Evolutionary conservation across 768 basidiomycete species (phyloP).

Genomic region (Agaricus sinodeliciosus): DNA sequence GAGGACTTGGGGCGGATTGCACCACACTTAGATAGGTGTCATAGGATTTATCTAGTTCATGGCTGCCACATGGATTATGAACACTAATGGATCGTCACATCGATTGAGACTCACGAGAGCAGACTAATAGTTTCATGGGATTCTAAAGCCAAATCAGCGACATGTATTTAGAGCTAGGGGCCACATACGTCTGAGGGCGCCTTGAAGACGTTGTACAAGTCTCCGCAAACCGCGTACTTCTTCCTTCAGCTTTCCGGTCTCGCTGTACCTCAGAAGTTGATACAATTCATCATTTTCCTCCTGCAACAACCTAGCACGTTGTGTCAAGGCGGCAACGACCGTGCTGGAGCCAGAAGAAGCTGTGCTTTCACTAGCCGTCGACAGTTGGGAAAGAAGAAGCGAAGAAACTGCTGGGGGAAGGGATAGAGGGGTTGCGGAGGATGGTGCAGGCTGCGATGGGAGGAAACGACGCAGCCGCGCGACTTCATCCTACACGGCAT

Average conservation of each 20-base stretch:
- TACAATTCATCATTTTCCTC: slow-evolving; percentile 88
- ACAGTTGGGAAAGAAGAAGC: slow-evolving; percentile 62
- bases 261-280: slow-evolving; percentile 61
- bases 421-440: slow-evolving; percentile 55
- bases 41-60: slow-evolving; percentile 73
- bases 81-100: slow-evolving; percentile 11
- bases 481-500: slow-evolving; percentile 58
- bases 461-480: slow-evolving; percentile 61
- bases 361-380: slow-evolving; percentile 28
- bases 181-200: slow-evolving; percentile 63
- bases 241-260: slow-evolving; percentile 78
- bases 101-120: slow-evolving; percentile 54
- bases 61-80: slow-evolving; percentile 31
- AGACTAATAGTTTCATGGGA: slow-evolving; percentile 67
- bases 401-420: slow-evolving; percentile 68
- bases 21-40: slow-evolving; percentile 40
- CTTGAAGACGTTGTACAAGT: slow-evolving; percentile 63
- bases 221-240: slow-evolving; percentile 66
- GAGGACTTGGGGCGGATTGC: slow-evolving; percentile 9
- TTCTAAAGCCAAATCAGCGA: slow-evolving; percentile 37
- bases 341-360: slow-evolving; percentile 39
- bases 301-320: slow-evolving; percentile 65
- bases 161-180: slow-evolving; percentile 1
- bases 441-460: slow-evolving; percentile 50
- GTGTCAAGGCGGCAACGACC: slow-evolving; percentile 67